Evolutionary conservation across 2,329 filamentous ascomycete genomes (phyloP), one percentile per base, ranked within the genome.

Genomic region (Penicillium sp.): DNA sequence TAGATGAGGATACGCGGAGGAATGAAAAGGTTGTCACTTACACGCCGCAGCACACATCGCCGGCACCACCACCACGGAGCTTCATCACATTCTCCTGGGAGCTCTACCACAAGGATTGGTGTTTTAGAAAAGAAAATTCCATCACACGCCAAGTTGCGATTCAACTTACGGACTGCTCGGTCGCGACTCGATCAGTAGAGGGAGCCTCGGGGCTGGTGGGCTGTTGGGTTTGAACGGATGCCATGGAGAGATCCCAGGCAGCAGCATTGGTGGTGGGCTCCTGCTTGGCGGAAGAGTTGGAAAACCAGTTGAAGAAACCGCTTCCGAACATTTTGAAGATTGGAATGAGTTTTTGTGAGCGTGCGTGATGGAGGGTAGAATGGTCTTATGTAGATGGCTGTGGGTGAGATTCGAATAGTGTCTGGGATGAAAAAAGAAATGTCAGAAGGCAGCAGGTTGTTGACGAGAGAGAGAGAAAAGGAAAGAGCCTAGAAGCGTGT

Each of bases 21-120:
- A 18, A 34, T 29, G 8, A 18, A 7, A 4, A 36, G 46, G 18
- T 3, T 18, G 18, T 4, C 7, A 57, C 60, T 53, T 56, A 66
- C 64, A 65, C 28, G 54, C 64, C 64, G 42, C 64, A 66, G 55
- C 63, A 66, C 28, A 66, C 38, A 37, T 64, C 60, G 11, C 63
- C 61, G 11, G 48, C 53, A 35, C 58, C 61, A 46, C 63, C 64
- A 49, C 64, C 64, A 26, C 64, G 64, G 26, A 66, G 58, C 36
- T 63, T 59, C 56, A 61, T 53, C 45, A 47, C 46, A 13, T 54
- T 52, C 49, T 59, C 50, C 37, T 59, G 47, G 11, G 52, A 52
- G 45, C 48, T 56, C 54, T 60, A 28, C 3, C 11, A 7, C 7
- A 32, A 11, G 11, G 3, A 32, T 11, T 8, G 29, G 4, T 11